Evolutionary conservation across 2,329 filamentous ascomycete genomes (phyloP).

Genomic region (Claviceps sp.): DNA sequence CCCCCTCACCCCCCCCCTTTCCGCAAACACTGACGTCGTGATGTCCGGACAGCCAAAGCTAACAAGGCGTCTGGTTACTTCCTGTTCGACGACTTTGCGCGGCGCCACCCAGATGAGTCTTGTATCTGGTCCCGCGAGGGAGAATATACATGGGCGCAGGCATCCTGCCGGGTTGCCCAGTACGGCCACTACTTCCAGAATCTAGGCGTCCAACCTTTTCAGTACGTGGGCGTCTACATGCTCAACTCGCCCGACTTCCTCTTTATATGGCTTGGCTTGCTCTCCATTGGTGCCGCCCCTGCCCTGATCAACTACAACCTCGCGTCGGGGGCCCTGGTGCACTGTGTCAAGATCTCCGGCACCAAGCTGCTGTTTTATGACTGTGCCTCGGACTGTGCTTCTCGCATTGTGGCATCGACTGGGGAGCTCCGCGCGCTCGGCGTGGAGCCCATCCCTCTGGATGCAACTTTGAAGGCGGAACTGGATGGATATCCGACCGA

Average conservation of each 20-base stretch:
- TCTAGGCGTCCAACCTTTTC: neutral
- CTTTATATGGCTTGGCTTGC: constrained; percentile 5
- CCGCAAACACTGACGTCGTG: too few relatives aligned
- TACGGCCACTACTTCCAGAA: constrained; percentile 6
- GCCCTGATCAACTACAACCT: constrained; percentile 6
- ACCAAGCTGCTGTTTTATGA: constrained; percentile 2
- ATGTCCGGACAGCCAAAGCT: neutral
- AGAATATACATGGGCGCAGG: constrained; percentile 5
- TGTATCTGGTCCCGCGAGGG: constrained; percentile 7
- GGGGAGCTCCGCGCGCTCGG: neutral
- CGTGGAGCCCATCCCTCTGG: neutral
- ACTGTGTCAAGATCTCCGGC: constrained; percentile 4
- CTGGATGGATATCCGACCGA: neutral
- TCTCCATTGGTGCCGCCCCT: constrained; percentile 7
- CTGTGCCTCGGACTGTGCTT: constrained; percentile 2
- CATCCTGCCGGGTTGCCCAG: constrained; percentile 3
- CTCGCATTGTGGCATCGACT: neutral
- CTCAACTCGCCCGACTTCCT: constrained; percentile 6
- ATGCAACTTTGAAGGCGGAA: neutral
- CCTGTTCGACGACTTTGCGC: constrained; percentile 1
- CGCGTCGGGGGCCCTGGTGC: constrained; percentile 1
- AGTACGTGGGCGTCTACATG: constrained; percentile 6
- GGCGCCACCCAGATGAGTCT: neutral
- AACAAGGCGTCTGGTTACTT: constrained; percentile 5
- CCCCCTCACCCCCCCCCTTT: neutral